Conservation (phyloP, 345 rosid species). For the Capsella bursapastoris region DNA sequence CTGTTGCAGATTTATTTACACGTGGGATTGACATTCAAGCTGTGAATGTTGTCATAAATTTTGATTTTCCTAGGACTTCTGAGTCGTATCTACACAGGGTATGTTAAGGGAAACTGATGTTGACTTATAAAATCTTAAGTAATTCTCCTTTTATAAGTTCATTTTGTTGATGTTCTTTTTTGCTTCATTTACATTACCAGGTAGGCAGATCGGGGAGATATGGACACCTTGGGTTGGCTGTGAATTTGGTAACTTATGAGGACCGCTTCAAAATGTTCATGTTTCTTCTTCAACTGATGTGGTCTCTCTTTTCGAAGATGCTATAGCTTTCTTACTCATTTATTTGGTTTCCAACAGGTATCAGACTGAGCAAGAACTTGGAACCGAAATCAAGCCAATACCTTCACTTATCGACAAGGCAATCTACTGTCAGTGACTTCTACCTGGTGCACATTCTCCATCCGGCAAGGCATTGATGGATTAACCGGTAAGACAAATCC, state of each 20-base stretch:
- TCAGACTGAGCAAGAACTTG: conserved; percentile 99
- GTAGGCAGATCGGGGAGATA: conserved; percentile 98
- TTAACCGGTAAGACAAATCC: conserved; percentile 24
- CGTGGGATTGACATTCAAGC: conserved; percentile 99
- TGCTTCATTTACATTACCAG: conserved; percentile 44
- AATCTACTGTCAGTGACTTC: conserved; percentile 79
- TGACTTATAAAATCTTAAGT: neutral
- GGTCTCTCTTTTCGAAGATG: neutral
- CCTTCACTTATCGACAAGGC: conserved; percentile 96
- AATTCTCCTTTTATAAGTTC: neutral
- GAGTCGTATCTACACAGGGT: conserved; percentile 99
- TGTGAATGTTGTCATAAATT: conserved; percentile 95
- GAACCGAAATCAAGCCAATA: conserved; percentile 98
- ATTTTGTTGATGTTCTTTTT: conserved; percentile 4
- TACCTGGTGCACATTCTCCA: conserved; percentile 28
- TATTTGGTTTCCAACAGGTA: conserved; percentile 60
- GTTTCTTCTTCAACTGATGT: conserved; percentile 1
- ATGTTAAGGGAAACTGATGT: conserved; percentile 33
- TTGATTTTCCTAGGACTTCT: conserved; percentile 93
- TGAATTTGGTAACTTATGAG: conserved; percentile 95
- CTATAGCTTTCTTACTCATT: conserved; percentile 4
- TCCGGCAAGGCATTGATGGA: conserved; percentile 18
- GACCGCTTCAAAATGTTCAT: conserved; percentile 95
- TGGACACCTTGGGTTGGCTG: conserved; percentile 99
- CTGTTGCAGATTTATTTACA: conserved; percentile 83